Percentiles rank a stretch among this genome's conserved stretches.
Evolutionary conservation across 306 rosid species (phyloP).

Genomic region (Cicer judaicum): DNA sequence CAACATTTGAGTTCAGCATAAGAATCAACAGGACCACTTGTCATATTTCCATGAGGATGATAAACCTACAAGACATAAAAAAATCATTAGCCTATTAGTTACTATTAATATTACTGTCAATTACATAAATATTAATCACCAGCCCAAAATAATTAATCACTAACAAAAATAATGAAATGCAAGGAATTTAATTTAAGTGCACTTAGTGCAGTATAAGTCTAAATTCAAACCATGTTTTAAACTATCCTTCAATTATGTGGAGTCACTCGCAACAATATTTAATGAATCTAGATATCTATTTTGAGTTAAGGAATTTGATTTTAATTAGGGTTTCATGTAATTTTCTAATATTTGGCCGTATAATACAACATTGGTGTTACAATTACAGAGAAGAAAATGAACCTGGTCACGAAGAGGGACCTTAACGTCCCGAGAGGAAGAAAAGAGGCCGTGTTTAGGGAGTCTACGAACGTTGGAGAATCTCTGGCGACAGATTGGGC

Average conservation of each 20-base stretch:
- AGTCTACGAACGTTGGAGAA: constrained; percentile 63
- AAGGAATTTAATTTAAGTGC: not conserved
- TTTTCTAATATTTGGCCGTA: not conserved
- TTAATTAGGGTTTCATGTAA: not conserved
- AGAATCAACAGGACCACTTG: constrained; percentile 52
- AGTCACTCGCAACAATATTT: not conserved
- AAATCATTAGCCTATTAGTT: not conserved
- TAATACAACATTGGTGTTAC: not conserved
- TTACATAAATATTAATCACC: constrained; percentile 22
- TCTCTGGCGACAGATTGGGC: constrained; percentile 83
- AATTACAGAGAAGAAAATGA: constrained; percentile 11
- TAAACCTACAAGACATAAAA: constrained; percentile 49
- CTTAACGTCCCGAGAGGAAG: constrained; percentile 54
- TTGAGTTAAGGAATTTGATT: not conserved
- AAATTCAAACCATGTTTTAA: not conserved
- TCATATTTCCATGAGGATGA: constrained; percentile 50
- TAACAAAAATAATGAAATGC: not conserved
- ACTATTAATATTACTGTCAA: not conserved
- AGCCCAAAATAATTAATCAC: not conserved
- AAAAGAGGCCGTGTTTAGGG: constrained; percentile 48
- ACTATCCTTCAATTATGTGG: not conserved
- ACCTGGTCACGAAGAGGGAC: constrained; percentile 81
- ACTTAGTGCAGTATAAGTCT: not conserved
- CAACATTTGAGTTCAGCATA: constrained; percentile 56
- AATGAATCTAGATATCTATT: not conserved